A percentile compares a stretch with the other conserved stretches of the same genome.
Evolutionary conservation across 2,329 filamentous ascomycete species (phyloP).

Genomic region (Amylocarpus encephaloides): DNA sequence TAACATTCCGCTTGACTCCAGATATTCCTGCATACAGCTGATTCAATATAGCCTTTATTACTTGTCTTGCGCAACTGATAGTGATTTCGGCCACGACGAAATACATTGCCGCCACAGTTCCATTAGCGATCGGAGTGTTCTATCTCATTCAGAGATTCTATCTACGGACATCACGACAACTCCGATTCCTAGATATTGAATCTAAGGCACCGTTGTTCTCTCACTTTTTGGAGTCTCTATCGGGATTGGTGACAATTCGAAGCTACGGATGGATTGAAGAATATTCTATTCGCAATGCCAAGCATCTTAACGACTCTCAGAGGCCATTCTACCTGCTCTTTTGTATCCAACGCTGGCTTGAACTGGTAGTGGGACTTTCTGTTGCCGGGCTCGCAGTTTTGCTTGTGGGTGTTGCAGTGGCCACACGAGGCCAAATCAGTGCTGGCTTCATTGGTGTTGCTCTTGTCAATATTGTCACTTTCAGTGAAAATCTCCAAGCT

Average conservation of each 20-base stretch:
- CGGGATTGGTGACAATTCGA: slow-evolving; percentile 40
- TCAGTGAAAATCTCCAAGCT: slow-evolving; percentile 35
- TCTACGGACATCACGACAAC: slow-evolving; percentile 43
- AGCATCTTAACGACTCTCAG: slow-evolving; percentile 41
- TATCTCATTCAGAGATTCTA: slow-evolving; percentile 36
- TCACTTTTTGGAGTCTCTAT: slow-evolving; percentile 41
- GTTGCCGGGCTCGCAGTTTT: slow-evolving; percentile 3
- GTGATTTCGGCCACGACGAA: slow-evolving; percentile 31
- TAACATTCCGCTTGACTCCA: background rate
- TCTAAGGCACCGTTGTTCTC: slow-evolving; percentile 40
- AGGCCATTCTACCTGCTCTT: slow-evolving; percentile 50
- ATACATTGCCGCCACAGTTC: slow-evolving; percentile 23
- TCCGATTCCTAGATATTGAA: slow-evolving; percentile 45
- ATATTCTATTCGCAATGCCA: background rate
- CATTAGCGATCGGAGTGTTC: slow-evolving; percentile 9
- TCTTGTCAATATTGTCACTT: slow-evolving; percentile 38
- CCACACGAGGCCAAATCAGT: background rate
- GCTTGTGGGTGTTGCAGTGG: slow-evolving; percentile 5
- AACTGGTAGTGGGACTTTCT: slow-evolving; percentile 35
- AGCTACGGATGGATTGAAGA: slow-evolving; percentile 38
- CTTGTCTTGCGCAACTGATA: slow-evolving; percentile 30
- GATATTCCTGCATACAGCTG: background rate
- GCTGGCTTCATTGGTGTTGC: slow-evolving; percentile 10
- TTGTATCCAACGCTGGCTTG: slow-evolving; percentile 50
- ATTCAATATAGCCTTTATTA: slow-evolving; percentile 7